Conservation (phyloP, 441 rosid genomes). For the Gossypium lobatum region DNA sequence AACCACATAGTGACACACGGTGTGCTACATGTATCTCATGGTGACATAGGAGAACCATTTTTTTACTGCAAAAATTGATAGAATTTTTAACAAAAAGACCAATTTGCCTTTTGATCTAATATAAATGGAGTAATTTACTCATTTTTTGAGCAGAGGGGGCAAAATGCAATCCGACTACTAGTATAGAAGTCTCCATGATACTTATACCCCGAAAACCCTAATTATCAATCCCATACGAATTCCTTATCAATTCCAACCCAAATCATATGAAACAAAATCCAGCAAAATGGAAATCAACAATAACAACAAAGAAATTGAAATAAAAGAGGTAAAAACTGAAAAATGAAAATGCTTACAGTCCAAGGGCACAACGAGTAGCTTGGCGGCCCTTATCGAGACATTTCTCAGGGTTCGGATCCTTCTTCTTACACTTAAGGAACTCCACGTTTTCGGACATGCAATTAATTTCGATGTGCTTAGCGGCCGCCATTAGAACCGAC, state of each 20-base stretch:
- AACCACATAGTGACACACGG: too few relatives aligned
- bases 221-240: neutral
- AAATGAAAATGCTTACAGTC: conserved; percentile 48
- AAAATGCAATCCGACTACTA: too few relatives aligned
- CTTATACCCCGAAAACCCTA: neutral
- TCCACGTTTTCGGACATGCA: conserved; percentile 73
- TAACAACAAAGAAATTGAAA: neutral
- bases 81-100: too few relatives aligned
- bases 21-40: too few relatives aligned
- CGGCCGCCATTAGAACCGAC: conserved; percentile 77
- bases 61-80: too few relatives aligned
- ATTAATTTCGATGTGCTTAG: conserved; percentile 67
- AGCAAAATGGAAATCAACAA: neutral
- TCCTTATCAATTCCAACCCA: neutral
- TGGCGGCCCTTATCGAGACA: conserved; percentile 89
- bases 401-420: conserved; percentile 94
- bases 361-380: conserved; percentile 92
- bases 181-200: too few relatives aligned
- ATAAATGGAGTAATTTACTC: too few relatives aligned
- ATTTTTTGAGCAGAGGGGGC: too few relatives aligned
- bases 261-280: neutral
- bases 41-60: too few relatives aligned
- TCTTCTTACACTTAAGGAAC: conserved; percentile 92
- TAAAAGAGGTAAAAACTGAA: neutral
- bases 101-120: too few relatives aligned